Percentiles rank a stretch among this genome's conserved stretches.
Conservation (phyloP, 2,329 filamentous ascomycete species). For the Pestalotiopsis sp. region DNA sequence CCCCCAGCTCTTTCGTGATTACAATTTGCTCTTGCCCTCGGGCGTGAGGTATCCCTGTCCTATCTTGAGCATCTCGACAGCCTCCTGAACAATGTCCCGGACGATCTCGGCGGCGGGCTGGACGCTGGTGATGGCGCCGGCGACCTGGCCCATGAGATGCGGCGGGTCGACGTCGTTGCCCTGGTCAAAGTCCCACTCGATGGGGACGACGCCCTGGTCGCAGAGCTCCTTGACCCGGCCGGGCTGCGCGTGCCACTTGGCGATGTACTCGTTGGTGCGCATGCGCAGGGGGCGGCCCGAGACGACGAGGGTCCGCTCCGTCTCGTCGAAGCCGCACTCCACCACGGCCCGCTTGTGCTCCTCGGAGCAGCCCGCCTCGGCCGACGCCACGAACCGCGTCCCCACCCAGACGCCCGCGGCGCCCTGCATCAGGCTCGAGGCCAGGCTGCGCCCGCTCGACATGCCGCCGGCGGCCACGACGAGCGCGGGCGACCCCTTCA, state of each 20-base stretch:
- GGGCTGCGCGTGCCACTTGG: constrained; percentile 77
- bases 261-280: constrained; percentile 81
- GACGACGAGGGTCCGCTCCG: constrained; percentile 79
- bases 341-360: constrained; percentile 87
- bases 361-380: constrained; percentile 79
- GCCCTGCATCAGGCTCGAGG: constrained; percentile 83
- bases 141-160: constrained; percentile 93
- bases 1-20: neutral
- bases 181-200: constrained; percentile 81
- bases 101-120: constrained; percentile 85
- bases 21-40: constrained; percentile 8
- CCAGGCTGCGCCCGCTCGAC: constrained; percentile 78
- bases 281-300: constrained; percentile 81
- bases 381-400: constrained; percentile 84
- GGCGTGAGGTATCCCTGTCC: constrained; percentile 61
- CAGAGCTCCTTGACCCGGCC: constrained; percentile 77
- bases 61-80: constrained; percentile 66
- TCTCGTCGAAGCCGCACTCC: constrained; percentile 76
- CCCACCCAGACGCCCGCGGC: constrained; percentile 92
- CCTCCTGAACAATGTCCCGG: constrained; percentile 85
- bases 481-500: constrained; percentile 72
- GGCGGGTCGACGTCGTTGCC: constrained; percentile 83
- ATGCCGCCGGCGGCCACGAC: constrained; percentile 92
- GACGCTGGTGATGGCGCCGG: constrained; percentile 74
- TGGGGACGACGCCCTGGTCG: constrained; percentile 75